Percentiles rank a stretch among this genome's conserved stretches.
Conservation (phyloP, 2,329 filamentous ascomycete genomes). For the Penicillium janthinellum region DNA sequence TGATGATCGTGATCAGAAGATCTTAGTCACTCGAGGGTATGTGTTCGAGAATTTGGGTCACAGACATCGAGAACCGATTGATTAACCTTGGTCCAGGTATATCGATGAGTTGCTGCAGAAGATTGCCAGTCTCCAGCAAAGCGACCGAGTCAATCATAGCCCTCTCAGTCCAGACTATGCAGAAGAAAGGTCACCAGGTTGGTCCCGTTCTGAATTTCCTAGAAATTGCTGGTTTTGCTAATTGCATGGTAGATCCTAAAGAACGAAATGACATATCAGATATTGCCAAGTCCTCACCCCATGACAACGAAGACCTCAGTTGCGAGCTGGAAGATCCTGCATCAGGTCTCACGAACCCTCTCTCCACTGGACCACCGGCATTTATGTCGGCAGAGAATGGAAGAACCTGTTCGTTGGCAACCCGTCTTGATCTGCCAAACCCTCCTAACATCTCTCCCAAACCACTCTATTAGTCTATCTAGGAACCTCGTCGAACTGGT, state of each 20-base stretch:
- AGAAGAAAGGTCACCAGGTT: constrained; percentile 17
- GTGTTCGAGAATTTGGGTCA: background rate
- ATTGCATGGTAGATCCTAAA: constrained; percentile 16
- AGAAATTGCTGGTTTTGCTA: background rate
- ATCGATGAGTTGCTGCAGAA: constrained; percentile 42
- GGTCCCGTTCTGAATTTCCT: background rate
- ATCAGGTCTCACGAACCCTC: constrained; percentile 46
- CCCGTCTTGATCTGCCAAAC: background rate
- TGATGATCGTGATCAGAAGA: constrained; percentile 52
- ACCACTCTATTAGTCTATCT: constrained; percentile 18
- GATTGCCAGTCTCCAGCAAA: constrained; percentile 25
- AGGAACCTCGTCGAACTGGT: constrained; percentile 29
- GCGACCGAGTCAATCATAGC: constrained; percentile 16
- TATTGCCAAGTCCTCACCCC: constrained; percentile 16
- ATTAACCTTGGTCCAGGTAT: constrained; percentile 29
- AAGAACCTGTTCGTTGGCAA: constrained; percentile 43
- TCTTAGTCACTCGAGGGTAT: constrained; percentile 53
- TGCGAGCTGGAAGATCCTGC: constrained; percentile 31
- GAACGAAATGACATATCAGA: constrained; percentile 23
- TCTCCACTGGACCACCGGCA: constrained; percentile 45
- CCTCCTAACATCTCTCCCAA: constrained; percentile 23
- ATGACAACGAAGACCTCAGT: constrained; percentile 15
- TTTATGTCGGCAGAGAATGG: constrained; percentile 48
- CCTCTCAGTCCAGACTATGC: constrained; percentile 25
- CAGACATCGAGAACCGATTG: background rate